These are phyloP conservation scores for Mallotus japonicus DNA, from an alignment of 441 rosid genomes.

Conservation along the genomic window DNA sequence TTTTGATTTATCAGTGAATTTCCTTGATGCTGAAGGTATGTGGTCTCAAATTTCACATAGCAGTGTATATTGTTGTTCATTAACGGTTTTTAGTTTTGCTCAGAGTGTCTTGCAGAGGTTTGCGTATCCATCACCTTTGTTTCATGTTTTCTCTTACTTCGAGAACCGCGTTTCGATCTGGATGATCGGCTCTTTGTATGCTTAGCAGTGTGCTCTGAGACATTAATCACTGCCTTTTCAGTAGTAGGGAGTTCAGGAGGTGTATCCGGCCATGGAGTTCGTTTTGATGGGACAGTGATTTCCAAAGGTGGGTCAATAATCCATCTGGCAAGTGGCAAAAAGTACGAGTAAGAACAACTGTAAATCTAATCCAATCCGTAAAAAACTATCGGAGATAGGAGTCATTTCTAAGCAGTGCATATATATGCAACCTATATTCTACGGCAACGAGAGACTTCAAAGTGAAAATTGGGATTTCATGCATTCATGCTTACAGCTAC, in stretches of 20 bases:
- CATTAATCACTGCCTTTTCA: constrained; percentile 33
- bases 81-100: constrained; percentile 36
- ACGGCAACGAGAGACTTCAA: neutral
- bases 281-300: constrained; percentile 78
- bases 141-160: constrained; percentile 76
- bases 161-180: constrained; percentile 56
- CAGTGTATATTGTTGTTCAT: constrained; percentile 9
- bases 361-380: neutral
- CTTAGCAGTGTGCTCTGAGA: constrained; percentile 44
- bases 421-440: too few species aligned
- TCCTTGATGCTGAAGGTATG: constrained; percentile 20
- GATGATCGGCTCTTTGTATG: constrained; percentile 52
- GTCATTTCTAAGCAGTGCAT: neutral
- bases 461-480: neutral
- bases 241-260: constrained; percentile 81
- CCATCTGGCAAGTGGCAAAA: constrained; percentile 60
- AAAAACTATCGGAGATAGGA: neutral
- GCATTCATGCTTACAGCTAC: neutral
- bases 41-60: constrained; percentile 24
- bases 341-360: neutral
- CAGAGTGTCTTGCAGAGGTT: constrained; percentile 42
- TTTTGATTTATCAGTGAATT: constrained; percentile 17
- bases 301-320: constrained; percentile 88
- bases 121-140: constrained; percentile 46
- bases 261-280: constrained; percentile 89